phyloP scores from a whole-genome alignment of 2,329 filamentous ascomycete genomes.

The Trichoderma hamatum region DNA sequence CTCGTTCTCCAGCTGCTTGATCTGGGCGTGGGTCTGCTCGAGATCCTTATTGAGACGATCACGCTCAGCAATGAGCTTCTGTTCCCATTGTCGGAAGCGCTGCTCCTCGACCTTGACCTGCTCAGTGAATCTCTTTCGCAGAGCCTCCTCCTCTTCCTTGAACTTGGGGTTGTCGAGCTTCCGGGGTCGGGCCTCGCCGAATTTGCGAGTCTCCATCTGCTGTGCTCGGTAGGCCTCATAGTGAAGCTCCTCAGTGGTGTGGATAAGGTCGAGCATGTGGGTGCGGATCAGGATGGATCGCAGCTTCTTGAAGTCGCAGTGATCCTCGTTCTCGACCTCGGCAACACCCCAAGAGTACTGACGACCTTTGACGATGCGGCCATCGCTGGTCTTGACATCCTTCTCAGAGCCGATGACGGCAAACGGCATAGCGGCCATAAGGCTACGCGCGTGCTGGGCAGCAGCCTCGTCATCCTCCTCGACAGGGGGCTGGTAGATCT shows the following conservation, averaged over 20 bases:
- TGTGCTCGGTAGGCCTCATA: conserved; percentile 99
- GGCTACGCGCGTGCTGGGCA: conserved; percentile 87
- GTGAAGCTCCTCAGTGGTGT: conserved; percentile 98
- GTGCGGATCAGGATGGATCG: conserved; percentile 98
- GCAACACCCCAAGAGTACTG: conserved; percentile 99
- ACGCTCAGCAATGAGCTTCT: conserved; percentile 98
- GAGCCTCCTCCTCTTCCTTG: conserved; percentile 98
- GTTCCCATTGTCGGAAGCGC: conserved; percentile 98
- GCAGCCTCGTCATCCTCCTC: conserved; percentile 98
- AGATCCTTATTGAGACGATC: conserved; percentile 99
- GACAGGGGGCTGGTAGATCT: conserved; percentile 97
- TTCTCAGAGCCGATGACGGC: conserved; percentile 99
- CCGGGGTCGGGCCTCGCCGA: conserved; percentile 92
- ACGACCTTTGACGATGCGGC: conserved; percentile 96
- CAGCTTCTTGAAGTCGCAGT: conserved; percentile 99
- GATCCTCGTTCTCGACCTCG: conserved; percentile 99
- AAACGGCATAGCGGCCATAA: conserved; percentile 98
- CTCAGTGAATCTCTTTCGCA: conserved; percentile 98
- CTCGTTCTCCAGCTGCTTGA: conserved; percentile 89
- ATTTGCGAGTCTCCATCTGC: conserved; percentile 99
- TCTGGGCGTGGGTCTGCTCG: conserved; percentile 93
- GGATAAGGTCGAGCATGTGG: conserved; percentile 99
- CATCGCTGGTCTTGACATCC: conserved; percentile 95
- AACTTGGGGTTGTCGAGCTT: conserved; percentile 99
- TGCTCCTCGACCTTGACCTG: conserved; percentile 99